Evolutionary conservation across 2,329 filamentous ascomycete genomes (phyloP).

Genomic region (Alternaria tenuissima): DNA sequence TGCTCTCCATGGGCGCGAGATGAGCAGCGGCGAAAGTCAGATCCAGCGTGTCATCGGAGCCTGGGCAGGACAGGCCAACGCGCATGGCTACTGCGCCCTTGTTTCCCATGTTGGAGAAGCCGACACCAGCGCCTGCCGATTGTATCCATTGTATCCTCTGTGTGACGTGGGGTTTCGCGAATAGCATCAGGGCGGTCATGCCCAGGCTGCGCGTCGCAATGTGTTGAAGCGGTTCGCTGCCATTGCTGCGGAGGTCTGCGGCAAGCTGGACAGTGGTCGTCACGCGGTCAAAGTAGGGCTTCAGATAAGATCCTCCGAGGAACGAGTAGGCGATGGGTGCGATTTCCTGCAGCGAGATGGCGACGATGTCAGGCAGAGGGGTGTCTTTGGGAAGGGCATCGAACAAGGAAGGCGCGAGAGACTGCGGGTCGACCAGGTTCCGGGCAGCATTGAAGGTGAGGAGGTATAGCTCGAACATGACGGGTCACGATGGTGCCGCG

Average conservation of each 20-base stretch:
- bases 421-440: slow-evolving; percentile 70
- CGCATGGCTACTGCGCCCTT: slow-evolving; percentile 90
- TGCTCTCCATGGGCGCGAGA: slow-evolving; percentile 86
- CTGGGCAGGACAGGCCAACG: slow-evolving; percentile 63
- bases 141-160: slow-evolving; percentile 71
- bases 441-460: slow-evolving; percentile 92
- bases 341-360: slow-evolving; percentile 83
- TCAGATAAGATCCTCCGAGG: slow-evolving; percentile 81
- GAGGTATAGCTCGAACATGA: slow-evolving; percentile 73
- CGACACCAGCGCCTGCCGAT: slow-evolving; percentile 84
- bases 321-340: slow-evolving; percentile 85
- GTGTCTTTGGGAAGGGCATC: slow-evolving; percentile 48
- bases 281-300: slow-evolving; percentile 77
- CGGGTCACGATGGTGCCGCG: slow-evolving; percentile 3
- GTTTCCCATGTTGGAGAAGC: slow-evolving; percentile 88
- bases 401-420: slow-evolving; percentile 74
- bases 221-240: slow-evolving; percentile 68
- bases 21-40: slow-evolving; percentile 90
- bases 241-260: slow-evolving; percentile 57
- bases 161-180: slow-evolving; percentile 70
- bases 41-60: slow-evolving; percentile 61
- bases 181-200: slow-evolving; percentile 89
- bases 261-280: slow-evolving; percentile 76
- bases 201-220: slow-evolving; percentile 78
- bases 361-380: slow-evolving; percentile 71